These are phyloP conservation scores for Besnoitia besnoiti DNA, from an alignment of 169 alveolate genomes.

Conservation along the genomic window DNA sequence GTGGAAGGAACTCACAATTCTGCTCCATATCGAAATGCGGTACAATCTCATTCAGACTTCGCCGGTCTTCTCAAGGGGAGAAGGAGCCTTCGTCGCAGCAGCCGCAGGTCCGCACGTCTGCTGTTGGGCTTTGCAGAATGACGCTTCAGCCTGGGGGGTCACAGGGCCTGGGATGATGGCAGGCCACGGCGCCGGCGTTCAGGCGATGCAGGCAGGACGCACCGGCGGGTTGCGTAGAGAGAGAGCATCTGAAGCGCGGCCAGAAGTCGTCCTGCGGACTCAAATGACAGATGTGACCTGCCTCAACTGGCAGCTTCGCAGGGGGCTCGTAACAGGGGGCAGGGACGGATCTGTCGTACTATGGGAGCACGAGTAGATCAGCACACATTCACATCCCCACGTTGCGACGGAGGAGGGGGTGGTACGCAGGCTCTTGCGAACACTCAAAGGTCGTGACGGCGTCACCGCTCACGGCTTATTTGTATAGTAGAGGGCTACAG, in stretches of 20 bases:
- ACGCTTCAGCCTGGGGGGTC: neutral
- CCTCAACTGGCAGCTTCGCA: constrained; percentile 22
- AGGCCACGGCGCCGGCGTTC: neutral
- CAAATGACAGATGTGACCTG: constrained; percentile 16
- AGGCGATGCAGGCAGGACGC: neutral
- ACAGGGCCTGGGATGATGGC: too few relatives aligned
- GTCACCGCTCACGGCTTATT: too few relatives aligned
- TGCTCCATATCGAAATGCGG: constrained; percentile 26
- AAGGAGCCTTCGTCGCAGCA: constrained; percentile 6
- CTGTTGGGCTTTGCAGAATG: neutral
- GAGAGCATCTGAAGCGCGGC: neutral
- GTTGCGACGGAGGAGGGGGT: too few relatives aligned
- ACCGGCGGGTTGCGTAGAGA: neutral
- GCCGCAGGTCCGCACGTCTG: constrained; percentile 38
- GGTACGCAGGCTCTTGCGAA: too few relatives aligned
- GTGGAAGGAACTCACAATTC: neutral
- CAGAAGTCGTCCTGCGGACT: neutral
- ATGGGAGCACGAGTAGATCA: constrained; percentile 12
- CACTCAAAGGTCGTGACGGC: too few relatives aligned
- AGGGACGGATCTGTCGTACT: neutral
- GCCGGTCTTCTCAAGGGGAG: neutral
- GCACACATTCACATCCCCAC: too few relatives aligned
- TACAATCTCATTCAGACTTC: constrained; percentile 9
- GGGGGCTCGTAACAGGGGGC: constrained; percentile 17
- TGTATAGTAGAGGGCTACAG: too few relatives aligned